Percentiles rank a stretch among this genome's conserved stretches.
These are phyloP conservation scores for Parafenestella ontariensis DNA, from an alignment of 2,329 filamentous ascomycete species.

Conservation along the genomic window DNA sequence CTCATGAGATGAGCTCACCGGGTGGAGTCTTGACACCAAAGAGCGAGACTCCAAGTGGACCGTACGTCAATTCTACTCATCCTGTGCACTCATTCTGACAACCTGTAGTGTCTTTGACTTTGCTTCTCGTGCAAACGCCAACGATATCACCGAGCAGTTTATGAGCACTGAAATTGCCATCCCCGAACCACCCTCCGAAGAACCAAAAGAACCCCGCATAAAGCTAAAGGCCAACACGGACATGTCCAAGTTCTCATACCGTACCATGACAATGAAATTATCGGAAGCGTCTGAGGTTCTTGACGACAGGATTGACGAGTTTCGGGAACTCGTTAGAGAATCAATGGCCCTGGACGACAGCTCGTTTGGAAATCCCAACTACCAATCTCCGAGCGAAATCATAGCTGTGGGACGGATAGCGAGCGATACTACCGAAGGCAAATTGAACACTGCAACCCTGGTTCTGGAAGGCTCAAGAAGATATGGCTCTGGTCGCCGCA, in stretches of 20 bases:
- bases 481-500: slow-evolving; percentile 80
- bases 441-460: slow-evolving; percentile 82
- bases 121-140: slow-evolving; percentile 76
- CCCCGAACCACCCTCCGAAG: slow-evolving; percentile 73
- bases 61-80: slow-evolving; percentile 44
- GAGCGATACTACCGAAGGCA: slow-evolving; percentile 85
- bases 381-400: slow-evolving; percentile 83
- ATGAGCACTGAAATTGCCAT: slow-evolving; percentile 77
- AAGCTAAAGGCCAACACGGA: slow-evolving; percentile 87
- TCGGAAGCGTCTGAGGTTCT: slow-evolving; percentile 91
- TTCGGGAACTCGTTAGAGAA: slow-evolving; percentile 74
- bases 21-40: slow-evolving; percentile 45
- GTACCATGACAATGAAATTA: slow-evolving; percentile 92
- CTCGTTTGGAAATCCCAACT: slow-evolving; percentile 85
- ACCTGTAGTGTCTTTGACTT: slow-evolving; percentile 68
- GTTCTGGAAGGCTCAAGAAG: slow-evolving; percentile 88
- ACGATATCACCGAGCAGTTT: slow-evolving; percentile 77
- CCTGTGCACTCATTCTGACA: slow-evolving; percentile 10
- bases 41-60: slow-evolving; percentile 45
- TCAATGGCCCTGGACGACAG: slow-evolving; percentile 78
- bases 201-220: slow-evolving; percentile 77
- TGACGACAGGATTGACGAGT: slow-evolving; percentile 94
- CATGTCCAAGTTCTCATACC: slow-evolving; percentile 88
- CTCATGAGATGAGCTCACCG: slow-evolving; percentile 59
- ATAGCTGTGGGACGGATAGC: slow-evolving; percentile 92